These are phyloP conservation scores for Biscogniauxia marginata DNA, from an alignment of 2,329 filamentous ascomycete species.

Conservation along the genomic window DNA sequence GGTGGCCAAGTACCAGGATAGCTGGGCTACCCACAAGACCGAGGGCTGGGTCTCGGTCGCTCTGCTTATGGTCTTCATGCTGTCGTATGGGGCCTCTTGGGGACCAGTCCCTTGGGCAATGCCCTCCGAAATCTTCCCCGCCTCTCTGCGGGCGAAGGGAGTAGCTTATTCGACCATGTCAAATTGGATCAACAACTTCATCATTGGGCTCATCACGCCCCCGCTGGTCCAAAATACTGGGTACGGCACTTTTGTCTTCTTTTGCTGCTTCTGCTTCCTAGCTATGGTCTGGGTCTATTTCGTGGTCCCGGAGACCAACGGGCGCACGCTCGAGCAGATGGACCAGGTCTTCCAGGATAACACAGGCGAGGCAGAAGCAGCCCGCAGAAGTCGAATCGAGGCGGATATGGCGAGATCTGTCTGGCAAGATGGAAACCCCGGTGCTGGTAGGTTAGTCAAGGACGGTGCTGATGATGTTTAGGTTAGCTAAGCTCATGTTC, in stretches of 20 bases:
- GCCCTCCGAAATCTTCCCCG: conserved; percentile 60
- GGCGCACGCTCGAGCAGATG: conserved; percentile 8
- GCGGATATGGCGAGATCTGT: background rate
- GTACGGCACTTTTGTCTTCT: conserved; percentile 57
- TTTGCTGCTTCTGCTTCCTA: conserved; percentile 45
- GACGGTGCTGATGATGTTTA: background rate
- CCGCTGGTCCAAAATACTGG: conserved; percentile 53
- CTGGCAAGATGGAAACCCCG: background rate
- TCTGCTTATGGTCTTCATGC: conserved; percentile 57
- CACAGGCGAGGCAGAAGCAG: background rate
- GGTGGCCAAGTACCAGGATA: conserved; percentile 49
- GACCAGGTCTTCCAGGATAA: conserved; percentile 5
- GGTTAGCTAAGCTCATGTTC: too few species aligned
- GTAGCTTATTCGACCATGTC: conserved; percentile 57
- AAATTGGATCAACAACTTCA: conserved; percentile 64
- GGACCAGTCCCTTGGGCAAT: conserved; percentile 50
- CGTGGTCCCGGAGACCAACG: conserved; percentile 8
- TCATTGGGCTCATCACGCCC: conserved; percentile 59
- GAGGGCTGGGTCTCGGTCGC: conserved; percentile 41
- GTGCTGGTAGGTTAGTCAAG: background rate
- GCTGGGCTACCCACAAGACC: conserved; percentile 49
- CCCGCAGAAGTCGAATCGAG: background rate
- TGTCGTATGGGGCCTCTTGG: conserved; percentile 59
- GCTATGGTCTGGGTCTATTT: conserved; percentile 3
- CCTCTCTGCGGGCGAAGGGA: conserved; percentile 61